Conservation (phyloP, 2,329 filamentous ascomycete species). For the Cyclaneusma minus region DNA sequence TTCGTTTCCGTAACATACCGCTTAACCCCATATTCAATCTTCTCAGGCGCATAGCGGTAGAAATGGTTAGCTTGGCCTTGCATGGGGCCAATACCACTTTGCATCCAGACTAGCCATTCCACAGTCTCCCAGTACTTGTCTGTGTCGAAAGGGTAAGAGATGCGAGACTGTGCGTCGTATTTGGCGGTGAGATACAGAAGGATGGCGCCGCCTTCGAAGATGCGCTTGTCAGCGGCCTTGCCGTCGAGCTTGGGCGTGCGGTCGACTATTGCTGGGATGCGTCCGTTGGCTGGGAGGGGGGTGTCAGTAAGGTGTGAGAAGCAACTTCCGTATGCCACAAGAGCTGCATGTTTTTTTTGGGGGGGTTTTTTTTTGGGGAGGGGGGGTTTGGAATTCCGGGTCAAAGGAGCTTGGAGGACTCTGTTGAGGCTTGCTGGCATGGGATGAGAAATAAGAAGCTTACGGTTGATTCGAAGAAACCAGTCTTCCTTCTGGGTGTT, state of each 20-base stretch:
- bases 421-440: no score
- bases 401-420: no score
- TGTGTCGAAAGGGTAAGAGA: slow-evolving; percentile 57
- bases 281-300: slow-evolving; percentile 59
- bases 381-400: no score
- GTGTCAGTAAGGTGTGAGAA: no score
- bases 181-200: slow-evolving; percentile 66
- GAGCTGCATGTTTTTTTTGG: no score
- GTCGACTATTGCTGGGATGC: slow-evolving; percentile 78
- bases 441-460: neutral
- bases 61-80: slow-evolving; percentile 74
- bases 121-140: slow-evolving; percentile 56
- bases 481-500: slow-evolving; percentile 66
- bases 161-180: slow-evolving; percentile 66
- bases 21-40: slow-evolving; percentile 64
- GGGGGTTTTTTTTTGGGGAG: no score
- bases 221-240: slow-evolving; percentile 37
- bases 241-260: slow-evolving; percentile 45
- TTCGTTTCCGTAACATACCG: slow-evolving; percentile 68
- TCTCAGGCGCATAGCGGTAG: slow-evolving; percentile 61
- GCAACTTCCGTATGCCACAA: no score
- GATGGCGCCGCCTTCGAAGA: slow-evolving; percentile 73
- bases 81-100: slow-evolving; percentile 68
- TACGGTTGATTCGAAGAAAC: slow-evolving; percentile 71
- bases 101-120: slow-evolving; percentile 47